phyloP scores from a whole-genome alignment of 306 rosid species.

The Abrus precatorius region DNA sequence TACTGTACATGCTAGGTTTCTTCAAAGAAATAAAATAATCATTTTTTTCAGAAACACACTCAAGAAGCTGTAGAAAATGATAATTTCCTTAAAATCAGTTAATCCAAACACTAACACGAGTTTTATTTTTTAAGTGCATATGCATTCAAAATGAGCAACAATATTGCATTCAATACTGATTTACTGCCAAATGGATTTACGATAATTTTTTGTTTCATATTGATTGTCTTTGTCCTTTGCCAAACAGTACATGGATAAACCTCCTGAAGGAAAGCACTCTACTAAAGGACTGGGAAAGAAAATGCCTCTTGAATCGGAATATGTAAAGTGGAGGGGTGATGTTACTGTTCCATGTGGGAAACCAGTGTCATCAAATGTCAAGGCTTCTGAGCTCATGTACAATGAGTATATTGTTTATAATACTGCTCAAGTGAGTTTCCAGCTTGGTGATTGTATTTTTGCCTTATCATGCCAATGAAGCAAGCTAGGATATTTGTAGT shows the following conservation, averaged over 20 bases:
- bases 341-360: slow-evolving; percentile 94
- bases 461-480: slow-evolving; percentile 26
- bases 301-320: slow-evolving; percentile 68
- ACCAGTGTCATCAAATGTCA: slow-evolving; percentile 78
- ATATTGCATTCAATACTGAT: slow-evolving; percentile 23
- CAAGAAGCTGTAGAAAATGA: neutral
- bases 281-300: slow-evolving; percentile 95
- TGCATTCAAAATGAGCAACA: slow-evolving; percentile 36
- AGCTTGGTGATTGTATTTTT: slow-evolving; percentile 16
- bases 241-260: slow-evolving; percentile 85
- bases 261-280: slow-evolving; percentile 94
- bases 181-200: slow-evolving; percentile 37
- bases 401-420: slow-evolving; percentile 93
- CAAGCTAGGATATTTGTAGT: slow-evolving; percentile 34
- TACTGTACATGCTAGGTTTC: neutral
- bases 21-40: neutral
- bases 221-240: slow-evolving; percentile 42
- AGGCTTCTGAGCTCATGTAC: slow-evolving; percentile 87
- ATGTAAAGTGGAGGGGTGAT: slow-evolving; percentile 77
- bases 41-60: neutral
- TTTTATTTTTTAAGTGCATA: slow-evolving; percentile 19
- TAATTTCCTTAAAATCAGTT: neutral
- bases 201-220: slow-evolving; percentile 32
- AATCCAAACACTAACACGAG: slow-evolving; percentile 9
- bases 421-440: slow-evolving; percentile 85